Evolutionary conservation across 1,284 basidiomycete genomes (phyloP).

Genomic region (Moesziomyces sp.): DNA sequence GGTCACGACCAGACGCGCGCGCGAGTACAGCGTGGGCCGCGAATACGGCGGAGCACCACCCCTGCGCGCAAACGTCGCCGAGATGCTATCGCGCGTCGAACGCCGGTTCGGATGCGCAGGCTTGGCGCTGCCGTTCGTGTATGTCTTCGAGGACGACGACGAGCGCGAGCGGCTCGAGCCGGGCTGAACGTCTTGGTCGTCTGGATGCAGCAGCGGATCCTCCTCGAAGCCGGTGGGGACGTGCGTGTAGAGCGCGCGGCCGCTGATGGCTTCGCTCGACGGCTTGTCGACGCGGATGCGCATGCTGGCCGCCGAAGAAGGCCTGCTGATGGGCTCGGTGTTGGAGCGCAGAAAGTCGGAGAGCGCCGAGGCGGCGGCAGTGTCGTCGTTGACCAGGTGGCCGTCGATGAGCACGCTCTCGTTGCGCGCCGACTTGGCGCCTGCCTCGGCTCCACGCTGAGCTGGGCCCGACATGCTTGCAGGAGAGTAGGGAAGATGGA

Average conservation of each 20-base stretch:
- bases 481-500: neutral
- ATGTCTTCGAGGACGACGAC: slow-evolving; percentile 6
- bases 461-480: slow-evolving; percentile 13
- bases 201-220: slow-evolving; percentile 42
- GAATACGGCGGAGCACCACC: slow-evolving; percentile 56
- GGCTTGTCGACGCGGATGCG: slow-evolving; percentile 59
- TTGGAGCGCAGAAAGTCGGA: slow-evolving; percentile 34
- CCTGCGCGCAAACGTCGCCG: slow-evolving; percentile 47
- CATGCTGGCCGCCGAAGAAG: slow-evolving; percentile 57
- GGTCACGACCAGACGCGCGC: slow-evolving; percentile 67
- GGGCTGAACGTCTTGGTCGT: slow-evolving; percentile 17
- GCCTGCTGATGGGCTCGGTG: slow-evolving; percentile 50
- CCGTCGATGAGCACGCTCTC: slow-evolving; percentile 33
- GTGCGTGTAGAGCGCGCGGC: slow-evolving; percentile 57
- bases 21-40: slow-evolving; percentile 51
- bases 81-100: slow-evolving; percentile 15
- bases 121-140: slow-evolving; percentile 5
- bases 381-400: slow-evolving; percentile 37
- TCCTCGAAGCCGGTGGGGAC: slow-evolving; percentile 57
- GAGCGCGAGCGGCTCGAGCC: neutral
- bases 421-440: slow-evolving; percentile 22
- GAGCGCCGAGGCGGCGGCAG: slow-evolving; percentile 30
- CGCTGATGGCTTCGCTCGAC: slow-evolving; percentile 41
- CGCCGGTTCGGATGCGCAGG: slow-evolving; percentile 5
- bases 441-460: neutral